phyloP scores from a whole-genome alignment of 208 protist genomes.

The Wallacemonas sp. region DNA sequence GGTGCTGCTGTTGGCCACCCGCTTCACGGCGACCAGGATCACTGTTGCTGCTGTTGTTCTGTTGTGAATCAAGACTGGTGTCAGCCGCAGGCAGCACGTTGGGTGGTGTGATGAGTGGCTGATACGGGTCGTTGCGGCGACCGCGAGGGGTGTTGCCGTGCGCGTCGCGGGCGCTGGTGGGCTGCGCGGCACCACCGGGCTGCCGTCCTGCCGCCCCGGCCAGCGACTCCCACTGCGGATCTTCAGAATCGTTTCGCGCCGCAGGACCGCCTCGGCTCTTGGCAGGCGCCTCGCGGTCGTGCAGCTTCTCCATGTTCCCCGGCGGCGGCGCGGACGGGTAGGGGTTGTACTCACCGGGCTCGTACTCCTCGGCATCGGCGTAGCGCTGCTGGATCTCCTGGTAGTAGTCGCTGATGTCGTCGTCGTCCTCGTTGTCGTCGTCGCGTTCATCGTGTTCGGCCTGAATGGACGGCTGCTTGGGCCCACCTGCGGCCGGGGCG shows the following conservation, averaged over 20 bases:
- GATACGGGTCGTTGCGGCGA: constrained; percentile 13
- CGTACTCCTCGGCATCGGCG: constrained; percentile 15
- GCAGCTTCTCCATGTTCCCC: constrained; percentile 2
- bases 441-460: background rate
- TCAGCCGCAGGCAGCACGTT: constrained; percentile 4
- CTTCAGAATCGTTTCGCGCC: too few relatives aligned
- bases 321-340: background rate
- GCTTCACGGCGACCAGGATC: too few relatives aligned
- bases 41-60: too few relatives aligned
- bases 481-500: background rate
- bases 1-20: background rate
- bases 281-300: too few relatives aligned
- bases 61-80: too few relatives aligned
- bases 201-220: too few relatives aligned
- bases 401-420: constrained; percentile 13
- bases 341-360: constrained; percentile 8
- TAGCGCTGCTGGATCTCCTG: constrained; percentile 15
- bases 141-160: background rate
- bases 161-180: too few relatives aligned
- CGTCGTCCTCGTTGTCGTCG: background rate
- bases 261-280: too few relatives aligned
- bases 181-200: too few relatives aligned
- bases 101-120: constrained; percentile 5
- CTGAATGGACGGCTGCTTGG: constrained; percentile 14
- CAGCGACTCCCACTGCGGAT: too few relatives aligned